Conservation (phyloP, 768 basidiomycete species). For the Lenzites betulinus region DNA sequence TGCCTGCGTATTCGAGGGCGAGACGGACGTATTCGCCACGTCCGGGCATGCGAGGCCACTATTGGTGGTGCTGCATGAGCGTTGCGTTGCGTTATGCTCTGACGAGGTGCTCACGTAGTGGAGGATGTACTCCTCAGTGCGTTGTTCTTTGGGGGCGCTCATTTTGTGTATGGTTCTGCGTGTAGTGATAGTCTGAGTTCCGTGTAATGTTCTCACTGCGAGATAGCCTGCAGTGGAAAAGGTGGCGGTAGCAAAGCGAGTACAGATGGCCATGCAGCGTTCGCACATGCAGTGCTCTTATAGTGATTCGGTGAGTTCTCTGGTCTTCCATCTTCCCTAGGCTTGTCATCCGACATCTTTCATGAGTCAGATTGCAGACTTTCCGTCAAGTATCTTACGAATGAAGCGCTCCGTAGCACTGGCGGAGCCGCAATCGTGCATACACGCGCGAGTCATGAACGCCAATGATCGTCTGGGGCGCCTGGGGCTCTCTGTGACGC, state of each 20-base stretch:
- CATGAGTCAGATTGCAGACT: too few relatives aligned
- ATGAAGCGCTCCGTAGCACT: too few relatives aligned
- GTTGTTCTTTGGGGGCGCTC: slow-evolving; percentile 6
- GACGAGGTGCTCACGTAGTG: slow-evolving; percentile 5
- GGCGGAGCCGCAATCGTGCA: too few relatives aligned
- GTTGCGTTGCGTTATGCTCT: too few relatives aligned
- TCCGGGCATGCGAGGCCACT: slow-evolving; percentile 40
- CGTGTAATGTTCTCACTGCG: background rate
- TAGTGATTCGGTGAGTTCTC: too few relatives aligned
- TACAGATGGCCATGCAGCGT: background rate
- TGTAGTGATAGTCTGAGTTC: background rate
- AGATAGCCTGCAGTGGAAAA: background rate
- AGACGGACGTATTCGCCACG: slow-evolving; percentile 43
- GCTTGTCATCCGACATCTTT: too few relatives aligned
- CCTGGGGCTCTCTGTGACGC: too few relatives aligned
- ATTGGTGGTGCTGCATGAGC: background rate
- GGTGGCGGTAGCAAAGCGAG: background rate
- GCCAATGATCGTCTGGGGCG: too few relatives aligned
- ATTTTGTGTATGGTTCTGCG: background rate
- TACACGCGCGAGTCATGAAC: too few relatives aligned
- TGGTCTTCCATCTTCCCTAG: too few relatives aligned
- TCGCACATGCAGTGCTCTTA: background rate
- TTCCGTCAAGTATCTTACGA: too few relatives aligned
- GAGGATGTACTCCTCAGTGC: slow-evolving; percentile 12
- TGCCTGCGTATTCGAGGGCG: slow-evolving; percentile 39